Base-by-base conservation (phyloP, 1,139 yeast species). In the Kodamaea alishanica region DNA sequence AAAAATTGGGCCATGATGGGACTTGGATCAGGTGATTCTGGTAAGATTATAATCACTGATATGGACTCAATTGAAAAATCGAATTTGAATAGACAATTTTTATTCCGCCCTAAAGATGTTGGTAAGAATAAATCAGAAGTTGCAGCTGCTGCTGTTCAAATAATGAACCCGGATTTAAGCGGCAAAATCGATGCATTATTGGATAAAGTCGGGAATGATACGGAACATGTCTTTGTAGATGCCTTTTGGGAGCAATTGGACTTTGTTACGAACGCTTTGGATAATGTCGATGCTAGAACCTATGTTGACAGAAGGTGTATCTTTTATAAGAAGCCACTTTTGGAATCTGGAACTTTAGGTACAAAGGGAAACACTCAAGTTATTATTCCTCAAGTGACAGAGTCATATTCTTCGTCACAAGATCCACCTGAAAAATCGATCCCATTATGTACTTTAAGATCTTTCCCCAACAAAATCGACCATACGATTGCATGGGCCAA, bases 401-500 rank as follows among this genome's bases (percentile, higher is more conserved):
- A 92, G 66, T 84, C 95, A 6, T 92, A 92, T 63, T 86, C 97
- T 5, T 86, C 97, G 3, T 86, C 96, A 20, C 95, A 89, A 62
- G 99, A 92, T 66, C 98, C 99, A 30, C 98, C 99, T 34, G 99
- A 92, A 68, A 89, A 89, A 66, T 81, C 96, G 4, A 90, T 92
- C 56, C 99, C 99, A 28, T 75, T 92, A 57, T 92, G 99, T 75
- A 92, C 99, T 6, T 75, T 92, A 58, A 81, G 97, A 65, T 86
- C 96, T 6, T 92, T 92, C 81, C 99, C 99, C 42, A 88, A 89
- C 64, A 92, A 90, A 65, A 92, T 92, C 55, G 99, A 92, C 59
- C 99, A 92, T 59, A 94, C 99, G 1, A 92, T 92, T 67, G 97
- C 98, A 9, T 92, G 99, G 99, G 96, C 97, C 22, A 92, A 94